A percentile compares a stretch with the other conserved stretches of the same genome.
These are phyloP conservation scores for Mucor mucedo DNA, from an alignment of 371 early-diverging fungal genomes.

Conservation along the genomic window DNA sequence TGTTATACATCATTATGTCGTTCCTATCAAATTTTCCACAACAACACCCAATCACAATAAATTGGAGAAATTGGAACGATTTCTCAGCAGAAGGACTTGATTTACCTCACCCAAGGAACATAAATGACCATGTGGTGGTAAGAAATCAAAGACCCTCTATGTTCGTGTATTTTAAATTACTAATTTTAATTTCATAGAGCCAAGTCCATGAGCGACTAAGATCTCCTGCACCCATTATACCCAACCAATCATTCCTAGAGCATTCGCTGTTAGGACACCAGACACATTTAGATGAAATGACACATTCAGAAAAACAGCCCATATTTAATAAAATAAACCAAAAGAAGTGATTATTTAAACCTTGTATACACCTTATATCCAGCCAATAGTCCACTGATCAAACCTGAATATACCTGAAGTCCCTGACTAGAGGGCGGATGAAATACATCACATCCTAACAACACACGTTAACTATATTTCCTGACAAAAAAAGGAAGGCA, in stretches of 20 bases:
- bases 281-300: constrained; percentile 12
- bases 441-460: constrained; percentile 66
- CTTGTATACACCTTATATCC: constrained; percentile 17
- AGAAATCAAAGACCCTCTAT: not conserved
- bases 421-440: constrained; percentile 65
- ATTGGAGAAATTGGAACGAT: constrained; percentile 54
- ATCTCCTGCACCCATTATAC: constrained; percentile 20
- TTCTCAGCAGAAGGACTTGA: constrained; percentile 51
- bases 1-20: constrained; percentile 46
- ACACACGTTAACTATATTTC: not conserved
- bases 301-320: constrained; percentile 4
- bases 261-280: not conserved
- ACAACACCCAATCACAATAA: constrained; percentile 43
- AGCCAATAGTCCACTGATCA: constrained; percentile 62
- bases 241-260: constrained; percentile 4
- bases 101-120: constrained; percentile 31
- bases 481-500: constrained; percentile 1
- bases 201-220: constrained; percentile 25
- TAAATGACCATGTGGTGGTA: constrained; percentile 30
- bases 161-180: not conserved
- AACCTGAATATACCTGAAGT: constrained; percentile 71
- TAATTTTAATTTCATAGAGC: constrained; percentile 12
- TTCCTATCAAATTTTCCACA: constrained; percentile 42
- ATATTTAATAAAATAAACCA: constrained; percentile 1
- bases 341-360: not conserved